Evolutionary conservation across 169 alveolate genomes (phyloP).

Genomic region (Plasmodium vinckei): DNA sequence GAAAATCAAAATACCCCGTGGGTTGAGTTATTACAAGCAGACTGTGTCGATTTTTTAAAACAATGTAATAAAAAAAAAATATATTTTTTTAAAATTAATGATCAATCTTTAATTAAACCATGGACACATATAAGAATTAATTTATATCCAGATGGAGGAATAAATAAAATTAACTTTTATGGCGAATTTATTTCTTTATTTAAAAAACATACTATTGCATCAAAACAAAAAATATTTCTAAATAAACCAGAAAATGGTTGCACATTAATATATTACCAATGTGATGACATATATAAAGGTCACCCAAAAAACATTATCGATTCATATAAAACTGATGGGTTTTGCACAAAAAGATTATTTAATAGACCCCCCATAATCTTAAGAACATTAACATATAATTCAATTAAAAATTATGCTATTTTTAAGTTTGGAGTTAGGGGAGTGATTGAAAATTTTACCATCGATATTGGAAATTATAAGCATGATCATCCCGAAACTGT

Average conservation of each 20-base stretch:
- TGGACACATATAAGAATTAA: conserved; percentile 73
- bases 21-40: conserved; percentile 76
- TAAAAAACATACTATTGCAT: conserved; percentile 68
- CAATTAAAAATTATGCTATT: conserved; percentile 40
- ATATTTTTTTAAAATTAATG: conserved; percentile 61
- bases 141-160: conserved; percentile 76
- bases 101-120: conserved; percentile 45
- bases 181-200: conserved; percentile 68
- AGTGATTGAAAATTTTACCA: conserved; percentile 59
- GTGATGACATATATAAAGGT: conserved; percentile 67
- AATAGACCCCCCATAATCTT: conserved; percentile 71
- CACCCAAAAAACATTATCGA: conserved; percentile 64
- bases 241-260: conserved; percentile 76
- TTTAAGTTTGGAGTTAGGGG: conserved; percentile 75
- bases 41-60: conserved; percentile 71
- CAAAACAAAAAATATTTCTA: conserved; percentile 67
- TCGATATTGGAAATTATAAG: conserved; percentile 65
- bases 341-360: conserved; percentile 53
- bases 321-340: conserved; percentile 54
- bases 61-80: conserved; percentile 32
- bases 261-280: conserved; percentile 52
- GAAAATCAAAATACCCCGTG: conserved; percentile 72
- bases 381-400: conserved; percentile 51
- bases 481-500: conserved; percentile 62
- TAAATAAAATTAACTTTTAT: conserved; percentile 65